Evolutionary conservation across 2,329 filamentous ascomycete genomes (phyloP), one percentile per base, ranked within the genome.

Genomic region (Tolypocladium cylindrosporum): DNA sequence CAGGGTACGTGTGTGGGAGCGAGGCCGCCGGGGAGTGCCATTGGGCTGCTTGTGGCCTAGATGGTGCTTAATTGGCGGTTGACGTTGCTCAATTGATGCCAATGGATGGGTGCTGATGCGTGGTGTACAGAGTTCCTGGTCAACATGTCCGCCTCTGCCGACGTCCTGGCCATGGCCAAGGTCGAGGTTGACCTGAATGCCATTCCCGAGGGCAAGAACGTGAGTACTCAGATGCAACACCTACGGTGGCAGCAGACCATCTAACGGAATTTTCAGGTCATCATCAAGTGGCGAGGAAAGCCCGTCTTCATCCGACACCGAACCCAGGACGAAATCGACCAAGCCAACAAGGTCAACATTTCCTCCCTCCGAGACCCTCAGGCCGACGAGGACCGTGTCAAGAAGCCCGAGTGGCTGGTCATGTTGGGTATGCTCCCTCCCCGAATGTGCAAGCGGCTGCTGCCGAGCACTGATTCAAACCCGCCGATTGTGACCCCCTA

Each of bases 281-380:
- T 99, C 76, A 96, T 99, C 84, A 99, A 99, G 83, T 99, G 94
- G 94, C 90, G 94, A 83, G 94, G 94, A 76, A 99, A 99, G 89
- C 94, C 94, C 76, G 91, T 99, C 75, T 99, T 99, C 83, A 91
- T 99, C 85, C 92, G 94, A 76, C 94, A 99, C 88, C 91, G 94
- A 73, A 99, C 94, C 68, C 78, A 85, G 70, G 81, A 83, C 71
- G 94, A 99, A 81, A 97, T 99, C 79, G 86, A 91, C 71, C 90
- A 97, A 78, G 94, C 94, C 75, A 91, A 97, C 79, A 84, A 87
- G 73, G 85, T 90, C 75, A 89, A 95, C 75, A 83, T 95, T 76
- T 76, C 90, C 70, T 75, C 83, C 64, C 85, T 99, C 70, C 87
- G 94, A 78, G 93, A 99, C 76, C 95, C 94, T 67, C 87, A 99